Base-by-base conservation (phyloP, 2,329 filamentous ascomycete genomes). In the Tricladium varicosporioides region DNA sequence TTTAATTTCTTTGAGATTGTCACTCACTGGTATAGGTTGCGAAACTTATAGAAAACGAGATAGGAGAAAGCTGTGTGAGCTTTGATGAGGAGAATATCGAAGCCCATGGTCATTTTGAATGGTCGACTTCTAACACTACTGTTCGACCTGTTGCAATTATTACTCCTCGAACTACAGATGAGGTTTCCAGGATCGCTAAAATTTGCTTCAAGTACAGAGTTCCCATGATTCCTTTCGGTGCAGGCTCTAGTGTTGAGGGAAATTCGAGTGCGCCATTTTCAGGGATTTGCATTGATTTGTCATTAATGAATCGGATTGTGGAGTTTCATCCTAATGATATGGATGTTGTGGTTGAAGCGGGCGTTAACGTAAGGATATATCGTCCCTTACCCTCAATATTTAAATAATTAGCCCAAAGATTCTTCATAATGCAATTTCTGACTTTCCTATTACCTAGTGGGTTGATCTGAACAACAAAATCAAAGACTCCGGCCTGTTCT, bases 331-430 rank as follows among this genome's bases (percentile, higher is more conserved):
- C 88, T 64, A 87, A 91, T 4, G 92, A 96, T 70, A 90, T 96
- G 88, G 92, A 97, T 66, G 80, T 96, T 51, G 88, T 95, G 4
- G 91, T 96, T 2, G 92, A 97, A 71, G 92, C 92, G 2, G 88
- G 88, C 7, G 86, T 96, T 5, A 86, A 87, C 11, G 22, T 27
- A 3, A 27, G 22, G 22, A 27, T 4, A 27, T 27, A 27, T 27
- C 22, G 4, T 27, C 22, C 7, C 22, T 4, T 27, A 27, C 22
- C 7, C 22, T 7, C 22, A 27, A 27, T 27, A 4, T 27, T 27
- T 27, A 4, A 7, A 27, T 27, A 27, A 27, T 27, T 27, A 3
- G 4, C 22, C 22, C 4, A 27, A 7, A 27, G 4, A 27, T 4
- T 27, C 7, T 27, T 27, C 3, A 27, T 27, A 27, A 27, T 27